Percentiles rank a stretch among this genome's conserved stretches.
Conservation (phyloP, 2,329 filamentous ascomycete genomes). For the Decorospora gaudefroyi region DNA sequence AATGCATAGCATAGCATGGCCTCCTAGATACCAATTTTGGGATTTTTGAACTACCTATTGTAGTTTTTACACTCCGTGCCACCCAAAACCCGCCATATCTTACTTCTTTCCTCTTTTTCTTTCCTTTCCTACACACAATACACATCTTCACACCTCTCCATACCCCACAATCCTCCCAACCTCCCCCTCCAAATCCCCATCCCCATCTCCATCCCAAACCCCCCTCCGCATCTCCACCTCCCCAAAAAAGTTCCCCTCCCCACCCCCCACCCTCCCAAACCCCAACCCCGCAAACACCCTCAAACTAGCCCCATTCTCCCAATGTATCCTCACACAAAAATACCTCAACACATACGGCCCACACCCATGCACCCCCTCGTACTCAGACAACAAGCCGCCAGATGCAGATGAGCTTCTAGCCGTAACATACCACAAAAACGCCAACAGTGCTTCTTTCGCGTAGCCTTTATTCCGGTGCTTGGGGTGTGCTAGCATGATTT, state of each 20-base stretch:
- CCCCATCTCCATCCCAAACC: too few relatives aligned
- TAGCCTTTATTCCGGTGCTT: constrained; percentile 65
- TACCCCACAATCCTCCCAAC: too few relatives aligned
- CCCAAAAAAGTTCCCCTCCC: constrained; percentile 66
- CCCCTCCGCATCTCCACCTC: constrained; percentile 62
- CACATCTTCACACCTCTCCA: too few relatives aligned
- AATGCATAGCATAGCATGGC: too few relatives aligned
- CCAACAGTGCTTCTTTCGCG: constrained; percentile 66
- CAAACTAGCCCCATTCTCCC: constrained; percentile 61
- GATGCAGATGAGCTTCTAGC: constrained; percentile 59
- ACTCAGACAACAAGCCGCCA: constrained; percentile 63
- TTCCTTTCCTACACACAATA: too few relatives aligned
- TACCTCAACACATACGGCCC: constrained; percentile 49
- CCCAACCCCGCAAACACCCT: constrained; percentile 64
- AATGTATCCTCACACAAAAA: constrained; percentile 65
- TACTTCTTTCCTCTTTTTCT: too few relatives aligned
- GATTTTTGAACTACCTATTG: too few relatives aligned
- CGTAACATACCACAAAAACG: constrained; percentile 76
- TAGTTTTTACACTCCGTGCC: too few relatives aligned
- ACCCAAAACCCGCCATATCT: too few relatives aligned
- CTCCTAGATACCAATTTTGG: too few relatives aligned
- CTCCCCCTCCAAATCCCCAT: constrained; percentile 1
- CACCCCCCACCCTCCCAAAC: constrained; percentile 56
- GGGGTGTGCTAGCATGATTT: constrained; percentile 79
- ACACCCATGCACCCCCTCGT: constrained; percentile 34